Evolutionary conservation across 2,329 filamentous ascomycete species (phyloP).

Genomic region (Colletotrichum tabaci): DNA sequence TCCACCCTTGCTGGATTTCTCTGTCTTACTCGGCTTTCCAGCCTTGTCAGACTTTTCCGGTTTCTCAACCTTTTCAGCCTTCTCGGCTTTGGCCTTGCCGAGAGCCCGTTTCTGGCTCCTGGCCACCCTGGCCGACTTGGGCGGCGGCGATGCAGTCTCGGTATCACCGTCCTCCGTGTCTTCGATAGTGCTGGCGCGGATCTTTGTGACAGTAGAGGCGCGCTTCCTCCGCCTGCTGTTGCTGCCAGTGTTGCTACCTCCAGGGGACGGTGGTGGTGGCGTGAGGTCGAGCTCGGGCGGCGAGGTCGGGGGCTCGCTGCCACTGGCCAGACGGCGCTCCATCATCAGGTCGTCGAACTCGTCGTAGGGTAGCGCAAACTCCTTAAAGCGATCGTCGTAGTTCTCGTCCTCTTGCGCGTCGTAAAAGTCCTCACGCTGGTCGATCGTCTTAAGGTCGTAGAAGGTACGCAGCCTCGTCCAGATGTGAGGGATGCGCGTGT

Average conservation of each 20-base stretch:
- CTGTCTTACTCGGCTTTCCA: constrained; percentile 51
- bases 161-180: constrained; percentile 64
- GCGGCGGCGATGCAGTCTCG: constrained; percentile 56
- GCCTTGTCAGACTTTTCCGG: constrained; percentile 39
- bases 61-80: constrained; percentile 52
- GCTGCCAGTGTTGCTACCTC: constrained; percentile 31
- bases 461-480: constrained; percentile 89
- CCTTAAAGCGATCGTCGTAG: constrained; percentile 73
- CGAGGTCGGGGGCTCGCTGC: constrained; percentile 64
- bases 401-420: constrained; percentile 70
- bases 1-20: constrained; percentile 49
- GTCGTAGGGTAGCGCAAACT: constrained; percentile 73
- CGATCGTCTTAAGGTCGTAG: constrained; percentile 88
- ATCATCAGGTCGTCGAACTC: constrained; percentile 64
- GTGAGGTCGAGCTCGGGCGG: constrained; percentile 60
- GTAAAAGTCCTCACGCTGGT: constrained; percentile 82
- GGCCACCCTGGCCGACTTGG: constrained; percentile 55
- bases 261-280: constrained; percentile 41
- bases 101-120: constrained; percentile 57
- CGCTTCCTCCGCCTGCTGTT: constrained; percentile 61
- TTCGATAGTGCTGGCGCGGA: constrained; percentile 63
- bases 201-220: constrained; percentile 54
- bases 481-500: constrained; percentile 91
- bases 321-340: constrained; percentile 60
- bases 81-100: constrained; percentile 55